These are phyloP conservation scores for Colletotrichum sidae DNA, from an alignment of 2,329 filamentous ascomycete genomes.

Conservation along the genomic window DNA sequence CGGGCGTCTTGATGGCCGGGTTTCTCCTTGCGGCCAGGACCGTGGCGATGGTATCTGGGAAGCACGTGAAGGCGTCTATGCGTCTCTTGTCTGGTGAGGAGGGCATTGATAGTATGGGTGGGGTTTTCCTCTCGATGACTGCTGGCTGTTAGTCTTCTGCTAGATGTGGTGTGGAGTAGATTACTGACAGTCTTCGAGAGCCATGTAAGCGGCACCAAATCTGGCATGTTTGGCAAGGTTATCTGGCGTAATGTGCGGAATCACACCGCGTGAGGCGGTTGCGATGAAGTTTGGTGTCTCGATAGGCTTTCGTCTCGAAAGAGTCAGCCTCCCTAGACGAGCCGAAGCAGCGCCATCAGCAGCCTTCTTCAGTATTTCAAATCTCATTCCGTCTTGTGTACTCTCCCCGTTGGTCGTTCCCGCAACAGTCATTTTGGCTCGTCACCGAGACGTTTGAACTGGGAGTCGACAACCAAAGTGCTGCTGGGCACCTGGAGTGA, in stretches of 20 bases:
- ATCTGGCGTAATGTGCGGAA: conserved; percentile 93
- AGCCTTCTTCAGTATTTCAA: conserved; percentile 59
- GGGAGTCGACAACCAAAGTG: conserved; percentile 13
- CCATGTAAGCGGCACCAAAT: conserved; percentile 80
- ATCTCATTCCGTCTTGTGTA: conserved; percentile 49
- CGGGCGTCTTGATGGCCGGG: conserved; percentile 78
- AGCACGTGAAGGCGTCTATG: conserved; percentile 81
- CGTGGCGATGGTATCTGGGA: conserved; percentile 73
- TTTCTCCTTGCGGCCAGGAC: conserved; percentile 83
- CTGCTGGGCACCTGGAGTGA: not conserved
- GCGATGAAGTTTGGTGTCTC: conserved; percentile 85
- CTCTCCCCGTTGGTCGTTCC: conserved; percentile 32
- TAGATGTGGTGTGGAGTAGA: not conserved
- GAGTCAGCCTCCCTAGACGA: conserved; percentile 74
- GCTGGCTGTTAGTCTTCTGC: conserved; percentile 3
- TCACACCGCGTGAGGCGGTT: conserved; percentile 82
- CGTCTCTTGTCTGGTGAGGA: conserved; percentile 57
- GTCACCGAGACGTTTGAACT: not conserved
- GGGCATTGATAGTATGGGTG: conserved; percentile 57
- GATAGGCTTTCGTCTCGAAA: conserved; percentile 73
- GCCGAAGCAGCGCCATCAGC: conserved; percentile 58
- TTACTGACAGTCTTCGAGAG: conserved; percentile 90
- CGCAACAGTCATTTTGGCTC: conserved; percentile 39
- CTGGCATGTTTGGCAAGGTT: conserved; percentile 74
- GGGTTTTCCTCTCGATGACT: conserved; percentile 68